These are phyloP conservation scores for Rubus parviflorus DNA, from an alignment of 306 rosid species.

Conservation along the genomic window DNA sequence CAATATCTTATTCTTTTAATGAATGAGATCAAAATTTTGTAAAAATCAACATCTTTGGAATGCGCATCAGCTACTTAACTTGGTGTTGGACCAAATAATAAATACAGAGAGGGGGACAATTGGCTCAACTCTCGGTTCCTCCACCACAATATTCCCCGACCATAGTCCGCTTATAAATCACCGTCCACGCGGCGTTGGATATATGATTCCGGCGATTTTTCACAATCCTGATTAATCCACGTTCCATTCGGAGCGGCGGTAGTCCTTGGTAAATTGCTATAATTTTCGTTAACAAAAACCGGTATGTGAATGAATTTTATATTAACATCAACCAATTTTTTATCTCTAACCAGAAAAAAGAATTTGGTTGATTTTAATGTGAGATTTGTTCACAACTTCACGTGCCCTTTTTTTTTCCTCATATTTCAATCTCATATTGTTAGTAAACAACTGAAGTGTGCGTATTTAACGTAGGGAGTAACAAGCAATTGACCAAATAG, in stretches of 20 bases:
- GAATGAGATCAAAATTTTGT: not conserved
- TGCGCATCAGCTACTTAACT: constrained; percentile 17
- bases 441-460: not conserved
- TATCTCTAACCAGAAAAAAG: no score
- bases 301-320: no score
- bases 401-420: no score
- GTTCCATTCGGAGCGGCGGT: no score
- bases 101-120: constrained; percentile 19
- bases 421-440: no score
- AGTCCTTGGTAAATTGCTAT: no score
- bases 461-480: not conserved
- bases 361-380: no score
- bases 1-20: not conserved
- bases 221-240: not conserved
- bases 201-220: constrained; percentile 1
- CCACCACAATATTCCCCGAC: constrained; percentile 23
- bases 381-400: no score
- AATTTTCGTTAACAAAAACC: no score
- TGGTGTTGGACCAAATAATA: not conserved
- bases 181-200: constrained; percentile 21
- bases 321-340: no score
- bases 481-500: not conserved
- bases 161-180: not conserved
- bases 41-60: constrained; percentile 26
- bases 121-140: constrained; percentile 27